These are phyloP conservation scores for Tetracladium setigerum DNA, from an alignment of 495 filamentous ascomycete species.

Conservation along the genomic window DNA sequence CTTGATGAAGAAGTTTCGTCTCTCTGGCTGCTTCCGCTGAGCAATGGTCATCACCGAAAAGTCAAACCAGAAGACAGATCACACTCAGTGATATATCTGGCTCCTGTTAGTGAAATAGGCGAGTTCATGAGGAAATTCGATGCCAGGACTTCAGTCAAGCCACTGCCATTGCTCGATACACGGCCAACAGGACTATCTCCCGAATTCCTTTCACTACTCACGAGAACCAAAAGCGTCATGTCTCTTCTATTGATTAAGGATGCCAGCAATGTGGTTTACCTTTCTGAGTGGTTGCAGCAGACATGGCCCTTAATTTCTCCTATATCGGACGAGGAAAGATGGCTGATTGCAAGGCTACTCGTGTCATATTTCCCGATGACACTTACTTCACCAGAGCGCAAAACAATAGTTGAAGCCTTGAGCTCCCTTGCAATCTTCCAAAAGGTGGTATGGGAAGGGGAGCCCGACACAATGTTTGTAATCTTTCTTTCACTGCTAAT, in stretches of 20 bases:
- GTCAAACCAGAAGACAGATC: conserved; percentile 6
- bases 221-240: not conserved
- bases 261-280: not conserved
- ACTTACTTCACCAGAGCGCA: not conserved
- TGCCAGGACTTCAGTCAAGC: not conserved
- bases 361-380: not conserved
- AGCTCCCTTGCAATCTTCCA: conserved; percentile 9
- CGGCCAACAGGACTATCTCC: not conserved
- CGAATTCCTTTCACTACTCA: not conserved
- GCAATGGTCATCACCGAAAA: conserved; percentile 19
- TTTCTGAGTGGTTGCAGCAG: conserved; percentile 7
- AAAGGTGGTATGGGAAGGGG: conserved; percentile 6
- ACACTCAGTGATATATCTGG: conserved; percentile 2
- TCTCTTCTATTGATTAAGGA: conserved; percentile 3
- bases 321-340: conserved; percentile 4
- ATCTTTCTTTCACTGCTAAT: not conserved
- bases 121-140: conserved; percentile 9
- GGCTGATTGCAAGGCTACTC: not conserved
- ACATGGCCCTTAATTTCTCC: not conserved
- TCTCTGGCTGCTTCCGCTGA: conserved; percentile 28
- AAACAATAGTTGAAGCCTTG: not conserved
- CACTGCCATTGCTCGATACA: not conserved
- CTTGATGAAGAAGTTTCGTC: conserved; percentile 3
- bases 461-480: conserved; percentile 7
- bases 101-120: conserved; percentile 4